phyloP scores from a whole-genome alignment of 371 early-diverging fungal species.

The Actinomucor elegans region DNA sequence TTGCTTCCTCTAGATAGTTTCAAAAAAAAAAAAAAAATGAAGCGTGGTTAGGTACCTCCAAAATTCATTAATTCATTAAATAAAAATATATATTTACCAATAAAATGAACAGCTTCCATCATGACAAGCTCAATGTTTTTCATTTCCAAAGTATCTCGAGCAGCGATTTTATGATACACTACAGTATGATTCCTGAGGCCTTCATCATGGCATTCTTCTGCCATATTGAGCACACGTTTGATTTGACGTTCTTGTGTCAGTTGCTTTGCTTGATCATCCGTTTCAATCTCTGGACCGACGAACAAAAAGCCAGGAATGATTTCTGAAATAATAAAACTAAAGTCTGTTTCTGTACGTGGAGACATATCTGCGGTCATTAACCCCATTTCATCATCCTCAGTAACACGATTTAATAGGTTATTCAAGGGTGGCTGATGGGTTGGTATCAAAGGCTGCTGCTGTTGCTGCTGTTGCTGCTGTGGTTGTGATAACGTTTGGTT shows the following conservation, averaged over 20 bases:
- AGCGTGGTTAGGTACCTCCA: too few species aligned
- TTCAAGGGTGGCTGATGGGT: neutral
- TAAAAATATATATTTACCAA: too few species aligned
- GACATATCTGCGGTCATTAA: slow-evolving; percentile 18
- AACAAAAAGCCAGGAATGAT: slow-evolving; percentile 60
- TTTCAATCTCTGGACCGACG: slow-evolving; percentile 63
- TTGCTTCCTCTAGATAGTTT: slow-evolving; percentile 37
- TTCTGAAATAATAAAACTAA: slow-evolving; percentile 57
- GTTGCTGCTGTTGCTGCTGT: neutral
- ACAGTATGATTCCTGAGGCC: slow-evolving; percentile 25
- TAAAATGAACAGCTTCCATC: slow-evolving; percentile 58
- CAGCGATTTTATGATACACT: slow-evolving; percentile 57
- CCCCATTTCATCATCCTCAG: slow-evolving; percentile 36
- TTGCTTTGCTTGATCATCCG: slow-evolving; percentile 48
- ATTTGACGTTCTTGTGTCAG: slow-evolving; percentile 42
- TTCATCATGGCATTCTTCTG: slow-evolving; percentile 61
- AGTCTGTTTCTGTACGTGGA: slow-evolving; percentile 44
- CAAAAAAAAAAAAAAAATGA: too few species aligned
- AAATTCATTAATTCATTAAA: too few species aligned
- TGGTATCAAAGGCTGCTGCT: neutral
- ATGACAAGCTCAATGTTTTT: slow-evolving; percentile 61
- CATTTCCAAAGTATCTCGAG: slow-evolving; percentile 63
- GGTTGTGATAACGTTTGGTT: too few species aligned
- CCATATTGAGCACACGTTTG: slow-evolving; percentile 62
- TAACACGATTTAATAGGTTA: slow-evolving; percentile 21